Base-by-base conservation (phyloP, 495 filamentous ascomycete species). In the Hypoxylon fuscum region DNA sequence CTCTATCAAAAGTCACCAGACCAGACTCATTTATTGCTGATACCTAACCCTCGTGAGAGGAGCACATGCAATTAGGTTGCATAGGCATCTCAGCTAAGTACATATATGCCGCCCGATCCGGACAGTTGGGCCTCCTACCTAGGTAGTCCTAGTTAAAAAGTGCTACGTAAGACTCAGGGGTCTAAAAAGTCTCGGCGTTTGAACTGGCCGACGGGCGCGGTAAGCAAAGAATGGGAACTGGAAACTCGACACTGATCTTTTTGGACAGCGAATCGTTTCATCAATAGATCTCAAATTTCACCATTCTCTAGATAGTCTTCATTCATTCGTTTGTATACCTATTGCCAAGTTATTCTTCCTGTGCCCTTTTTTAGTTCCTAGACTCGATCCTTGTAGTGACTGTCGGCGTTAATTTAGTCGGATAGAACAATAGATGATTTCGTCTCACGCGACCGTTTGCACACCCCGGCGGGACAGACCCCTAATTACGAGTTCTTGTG, bases 121-220 rank as follows among this genome's bases (percentile, higher is more conserved):
- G n/a, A n/a, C n/a, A n/a, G n/a, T n/a, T n/a, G n/a, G n/a, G n/a
- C n/a, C n/a, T n/a, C n/a, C n/a, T n/a, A 14, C 35, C 2, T 38
- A 2, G 35, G n/a, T 14, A 12, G 11, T 2, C 2, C 20, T 46
- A 31, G 43, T 31, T 3, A 18, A 47, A 32, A 18, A 47, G 18
- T 5, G 27, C 25, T 31, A 47, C 44, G 25, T 47, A 32, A 38
- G 35, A 38, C n/a, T 38, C 44, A 47, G 44, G 44, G 44, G 44
- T 47, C 5, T 8, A 15, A 31, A 12, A 35, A 49, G 20, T 20
- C 49, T 59, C 55, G 62, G 55, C 18, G 50, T 59, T 38, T 55
- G 2, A 55, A 47, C 37, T 34, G 31, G 17, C 62, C 62, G 62
- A 59, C 31, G n/a, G 31, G 55, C 37, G 49, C 56, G 25, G 47